Evolutionary conservation across 202 grass and related monocot species (phyloP).

Genomic region (Panicum virgatum): DNA sequence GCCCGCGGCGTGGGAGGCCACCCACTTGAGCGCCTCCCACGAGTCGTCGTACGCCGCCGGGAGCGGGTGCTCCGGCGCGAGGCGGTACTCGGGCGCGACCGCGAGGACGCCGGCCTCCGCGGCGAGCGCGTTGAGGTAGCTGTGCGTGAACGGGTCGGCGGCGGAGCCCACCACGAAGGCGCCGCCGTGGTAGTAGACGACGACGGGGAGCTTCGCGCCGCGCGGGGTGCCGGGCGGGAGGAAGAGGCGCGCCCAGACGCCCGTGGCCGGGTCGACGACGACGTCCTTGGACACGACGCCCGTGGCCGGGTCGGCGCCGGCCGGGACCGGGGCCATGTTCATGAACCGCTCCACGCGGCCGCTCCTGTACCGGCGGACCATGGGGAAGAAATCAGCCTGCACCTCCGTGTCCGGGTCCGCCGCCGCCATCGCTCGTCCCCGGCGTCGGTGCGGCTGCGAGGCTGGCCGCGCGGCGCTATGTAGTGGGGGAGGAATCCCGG

Average conservation of each 20-base stretch:
- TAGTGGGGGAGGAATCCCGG: neutral
- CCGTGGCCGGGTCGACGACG: conserved; percentile 52
- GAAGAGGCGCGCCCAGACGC: conserved; percentile 75
- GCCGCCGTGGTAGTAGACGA: conserved; percentile 74
- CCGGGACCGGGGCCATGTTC: conserved; percentile 31
- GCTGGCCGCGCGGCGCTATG: neutral
- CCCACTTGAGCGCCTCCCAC: conserved; percentile 50
- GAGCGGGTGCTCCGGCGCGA: conserved; percentile 59
- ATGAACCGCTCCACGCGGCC: conserved; percentile 65
- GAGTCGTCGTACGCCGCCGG: conserved; percentile 55
- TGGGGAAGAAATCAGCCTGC: conserved; percentile 48
- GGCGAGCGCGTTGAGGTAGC: conserved; percentile 43
- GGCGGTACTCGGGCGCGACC: conserved; percentile 59
- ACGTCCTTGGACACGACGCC: conserved; percentile 74
- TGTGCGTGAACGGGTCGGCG: conserved; percentile 34
- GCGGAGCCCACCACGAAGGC: conserved; percentile 59
- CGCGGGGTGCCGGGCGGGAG: conserved; percentile 33
- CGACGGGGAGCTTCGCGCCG: conserved; percentile 43
- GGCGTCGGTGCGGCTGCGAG: neutral
- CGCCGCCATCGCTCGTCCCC: neutral
- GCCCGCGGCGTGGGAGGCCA: conserved; percentile 38
- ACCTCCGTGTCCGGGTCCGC: conserved; percentile 54
- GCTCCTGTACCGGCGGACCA: conserved; percentile 67
- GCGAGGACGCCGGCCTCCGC: conserved; percentile 36
- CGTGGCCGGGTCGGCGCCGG: conserved; percentile 56